Base-by-base conservation (phyloP, 1,284 basidiomycete genomes). In the Marasmius sp. region DNA sequence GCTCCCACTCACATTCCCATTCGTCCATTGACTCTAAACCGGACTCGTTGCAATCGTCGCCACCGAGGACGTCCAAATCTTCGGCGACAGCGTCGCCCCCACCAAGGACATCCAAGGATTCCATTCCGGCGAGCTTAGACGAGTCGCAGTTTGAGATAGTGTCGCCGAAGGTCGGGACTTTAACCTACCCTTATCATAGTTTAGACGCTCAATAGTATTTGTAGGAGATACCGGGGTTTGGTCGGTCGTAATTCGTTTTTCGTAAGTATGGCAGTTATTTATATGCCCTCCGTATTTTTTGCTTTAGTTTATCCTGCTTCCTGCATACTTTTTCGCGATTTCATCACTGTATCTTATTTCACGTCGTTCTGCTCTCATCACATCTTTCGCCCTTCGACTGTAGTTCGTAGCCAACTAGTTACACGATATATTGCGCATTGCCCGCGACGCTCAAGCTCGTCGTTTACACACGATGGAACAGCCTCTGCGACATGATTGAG, bases 71-170 rank as follows among this genome's bases (percentile, higher is more conserved):
- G 49, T 39, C 59, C 49, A 49, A 34, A 51, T 55, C 43, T 41
- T 74, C 75, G 37, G 64, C 74, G 50, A 70, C 69, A 34, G 68
- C 70, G 61, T 75, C 76, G 53, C 72, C 72, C 67, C 68, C 73
- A 48, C 77, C 77, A 36, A 68, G 60, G 58, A 60, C 59, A 22
- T 76, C 75, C 50, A 71, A 71, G 47, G 77, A 77, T 37, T 63
- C 62, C 6, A 76, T 75, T 41, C 69, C 74, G 16, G 75, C 78
- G 34, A 81, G 77, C 60, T 75, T 82, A 57, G 81, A 83, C 64
- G 72, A 71, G 9, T 81, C 81, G 9, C 79, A 80, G 63, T 82
- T 82, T 64, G 81, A 82, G 71, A 81, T 82, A 39, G 78, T 82
- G 20, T 81, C 80, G 16, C 79, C 81, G 9, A 79, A 75, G 68